These are phyloP conservation scores for Pyronema domesticum DNA, from an alignment of 495 filamentous ascomycete genomes.

Conservation along the genomic window DNA sequence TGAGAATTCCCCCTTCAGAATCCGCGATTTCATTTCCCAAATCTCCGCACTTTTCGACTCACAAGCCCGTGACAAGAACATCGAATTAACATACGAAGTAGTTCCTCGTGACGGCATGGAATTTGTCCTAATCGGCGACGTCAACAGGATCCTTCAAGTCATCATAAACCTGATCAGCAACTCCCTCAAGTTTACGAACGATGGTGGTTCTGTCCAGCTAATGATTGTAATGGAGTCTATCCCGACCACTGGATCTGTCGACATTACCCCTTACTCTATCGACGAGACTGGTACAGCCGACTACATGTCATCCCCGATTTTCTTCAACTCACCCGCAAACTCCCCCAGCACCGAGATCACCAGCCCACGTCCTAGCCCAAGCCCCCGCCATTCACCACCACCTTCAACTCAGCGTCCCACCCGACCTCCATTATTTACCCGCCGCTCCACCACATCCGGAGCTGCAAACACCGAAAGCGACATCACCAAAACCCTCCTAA, in stretches of 20 bases:
- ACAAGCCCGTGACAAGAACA: conserved; percentile 62
- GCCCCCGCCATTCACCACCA: background rate
- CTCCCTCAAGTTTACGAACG: conserved; percentile 4
- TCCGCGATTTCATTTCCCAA: conserved; percentile 65
- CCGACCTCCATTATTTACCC: conserved; percentile 1
- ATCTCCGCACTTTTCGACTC: conserved; percentile 72
- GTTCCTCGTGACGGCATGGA: conserved; percentile 6
- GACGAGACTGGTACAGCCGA: background rate
- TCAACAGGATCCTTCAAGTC: conserved; percentile 4
- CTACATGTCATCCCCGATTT: background rate
- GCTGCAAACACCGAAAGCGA: background rate
- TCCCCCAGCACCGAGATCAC: background rate
- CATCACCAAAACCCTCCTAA: conserved; percentile 2
- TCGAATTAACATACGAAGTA: conserved; percentile 34
- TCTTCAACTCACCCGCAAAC: background rate
- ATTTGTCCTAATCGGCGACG: conserved; percentile 2
- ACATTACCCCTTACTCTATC: conserved; percentile 1
- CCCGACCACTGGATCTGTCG: background rate
- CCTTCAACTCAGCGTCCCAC: background rate
- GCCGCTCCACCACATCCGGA: conserved; percentile 1
- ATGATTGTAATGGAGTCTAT: conserved; percentile 4
- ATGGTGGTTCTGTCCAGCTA: conserved; percentile 1
- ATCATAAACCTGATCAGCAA: conserved; percentile 7
- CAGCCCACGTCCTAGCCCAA: background rate
- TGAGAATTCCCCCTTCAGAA: conserved; percentile 57